Percentiles rank a stretch among this genome's conserved stretches.
These are phyloP conservation scores for Dictyostelium capitatum DNA, from an alignment of 78 protist species.

Conservation along the genomic window DNA sequence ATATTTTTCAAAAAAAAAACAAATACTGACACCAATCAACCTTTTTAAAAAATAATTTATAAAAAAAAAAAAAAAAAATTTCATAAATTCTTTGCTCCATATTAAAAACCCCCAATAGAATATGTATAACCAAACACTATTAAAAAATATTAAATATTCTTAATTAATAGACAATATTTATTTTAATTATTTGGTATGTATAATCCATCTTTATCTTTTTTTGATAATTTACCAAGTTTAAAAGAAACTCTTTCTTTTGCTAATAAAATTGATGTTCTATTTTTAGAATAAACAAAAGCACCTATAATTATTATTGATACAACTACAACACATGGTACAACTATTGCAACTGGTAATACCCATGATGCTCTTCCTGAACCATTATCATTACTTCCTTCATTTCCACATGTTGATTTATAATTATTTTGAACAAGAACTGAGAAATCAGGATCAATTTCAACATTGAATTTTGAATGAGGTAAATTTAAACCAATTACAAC, in stretches of 20 bases:
- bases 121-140: no score
- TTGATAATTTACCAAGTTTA: not conserved
- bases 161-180: no score
- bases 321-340: constrained; percentile 4
- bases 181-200: no score
- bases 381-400: not conserved
- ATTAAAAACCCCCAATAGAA: no score
- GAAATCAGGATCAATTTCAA: constrained; percentile 32
- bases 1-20: no score
- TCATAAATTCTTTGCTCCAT: no score
- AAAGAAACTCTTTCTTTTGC: not conserved
- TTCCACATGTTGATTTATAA: not conserved
- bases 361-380: not conserved
- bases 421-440: constrained; percentile 9
- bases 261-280: not conserved
- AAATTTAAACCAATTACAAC: constrained; percentile 31
- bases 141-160: no score
- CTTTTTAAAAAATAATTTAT: no score
- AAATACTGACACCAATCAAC: no score
- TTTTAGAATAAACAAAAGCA: not conserved
- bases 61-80: no score
- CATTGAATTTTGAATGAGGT: not conserved
- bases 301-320: not conserved
- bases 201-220: not conserved
- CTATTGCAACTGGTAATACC: not conserved